These are phyloP conservation scores for Trichomonascus vanleenenianus DNA, from an alignment of 805 yeast genomes.

Conservation along the genomic window DNA sequence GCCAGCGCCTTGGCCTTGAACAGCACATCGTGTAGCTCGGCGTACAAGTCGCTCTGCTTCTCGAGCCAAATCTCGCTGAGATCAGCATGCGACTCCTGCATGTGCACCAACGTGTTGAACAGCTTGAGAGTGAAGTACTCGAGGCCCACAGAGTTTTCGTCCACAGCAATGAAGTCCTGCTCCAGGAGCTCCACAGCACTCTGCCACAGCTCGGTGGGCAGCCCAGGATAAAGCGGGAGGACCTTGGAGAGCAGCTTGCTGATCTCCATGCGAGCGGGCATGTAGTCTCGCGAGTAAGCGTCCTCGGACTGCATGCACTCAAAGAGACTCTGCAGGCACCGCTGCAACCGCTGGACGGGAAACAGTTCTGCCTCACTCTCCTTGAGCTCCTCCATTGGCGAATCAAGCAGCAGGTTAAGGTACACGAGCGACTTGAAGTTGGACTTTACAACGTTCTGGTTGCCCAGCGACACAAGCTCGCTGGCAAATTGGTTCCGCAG, in stretches of 20 bases:
- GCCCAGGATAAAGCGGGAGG: constrained; percentile 16
- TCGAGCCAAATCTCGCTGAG: constrained; percentile 30
- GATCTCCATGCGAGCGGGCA: constrained; percentile 43
- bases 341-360: constrained; percentile 55
- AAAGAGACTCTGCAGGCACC: constrained; percentile 48
- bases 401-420: constrained; percentile 39
- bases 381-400: constrained; percentile 31
- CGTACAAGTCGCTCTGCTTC: constrained; percentile 30
- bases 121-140: constrained; percentile 41
- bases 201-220: constrained; percentile 8
- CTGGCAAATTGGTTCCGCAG: constrained; percentile 56
- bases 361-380: constrained; percentile 34
- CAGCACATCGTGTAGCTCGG: constrained; percentile 37
- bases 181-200: constrained; percentile 12
- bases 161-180: constrained; percentile 12
- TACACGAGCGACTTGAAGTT: constrained; percentile 35
- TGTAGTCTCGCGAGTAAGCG: constrained; percentile 51
- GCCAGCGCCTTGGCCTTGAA: constrained; percentile 7
- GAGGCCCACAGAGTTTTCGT: constrained; percentile 29
- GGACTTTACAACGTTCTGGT: neutral
- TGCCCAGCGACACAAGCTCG: constrained; percentile 37
- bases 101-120: constrained; percentile 27
- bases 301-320: constrained; percentile 56
- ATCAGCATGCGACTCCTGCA: constrained; percentile 13
- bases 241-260: constrained; percentile 35